phyloP scores from a whole-genome alignment of 1,139 yeast genomes.

The Lodderomyces elongisporus region DNA sequence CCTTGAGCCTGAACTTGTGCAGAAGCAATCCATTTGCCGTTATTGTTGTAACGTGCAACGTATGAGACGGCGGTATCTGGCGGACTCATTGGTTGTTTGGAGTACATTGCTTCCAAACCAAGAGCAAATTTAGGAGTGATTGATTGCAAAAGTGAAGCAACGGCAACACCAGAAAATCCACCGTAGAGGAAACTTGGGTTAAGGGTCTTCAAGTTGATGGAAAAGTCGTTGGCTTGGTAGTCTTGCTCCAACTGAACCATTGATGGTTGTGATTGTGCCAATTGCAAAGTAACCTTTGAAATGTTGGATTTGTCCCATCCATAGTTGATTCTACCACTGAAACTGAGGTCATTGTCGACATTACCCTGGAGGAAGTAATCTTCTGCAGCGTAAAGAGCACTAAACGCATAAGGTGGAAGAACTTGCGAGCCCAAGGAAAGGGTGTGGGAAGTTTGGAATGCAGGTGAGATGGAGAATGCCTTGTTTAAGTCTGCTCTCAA shows the following conservation, averaged over 20 bases:
- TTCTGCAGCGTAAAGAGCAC: constrained; percentile 87
- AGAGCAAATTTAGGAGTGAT: constrained; percentile 77
- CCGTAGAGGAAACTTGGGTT: constrained; percentile 72
- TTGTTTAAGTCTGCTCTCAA: constrained; percentile 94
- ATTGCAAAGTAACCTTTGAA: constrained; percentile 83
- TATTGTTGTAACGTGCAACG: constrained; percentile 76
- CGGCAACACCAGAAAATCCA: constrained; percentile 75
- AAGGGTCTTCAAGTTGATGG: constrained; percentile 82
- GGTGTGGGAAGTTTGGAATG: constrained; percentile 95
- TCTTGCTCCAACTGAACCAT: constrained; percentile 98
- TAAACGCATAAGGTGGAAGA: constrained; percentile 88
- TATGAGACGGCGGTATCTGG: constrained; percentile 92
- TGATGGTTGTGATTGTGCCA: constrained; percentile 84
- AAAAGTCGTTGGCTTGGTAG: constrained; percentile 82
- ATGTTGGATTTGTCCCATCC: constrained; percentile 81
- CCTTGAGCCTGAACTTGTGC: constrained; percentile 96
- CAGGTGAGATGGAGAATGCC: constrained; percentile 87
- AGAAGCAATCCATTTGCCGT: constrained; percentile 87
- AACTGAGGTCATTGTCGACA: constrained; percentile 77
- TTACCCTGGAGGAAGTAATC: constrained; percentile 86
- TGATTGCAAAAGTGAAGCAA: constrained; percentile 86
- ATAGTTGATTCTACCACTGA: constrained; percentile 87
- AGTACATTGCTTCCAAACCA: constrained; percentile 91
- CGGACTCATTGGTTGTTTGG: constrained; percentile 73
- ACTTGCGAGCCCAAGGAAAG: constrained; percentile 83